Conservation (phyloP, 352 stramenopile genomes). For the Proteromonas lacertae region DNA sequence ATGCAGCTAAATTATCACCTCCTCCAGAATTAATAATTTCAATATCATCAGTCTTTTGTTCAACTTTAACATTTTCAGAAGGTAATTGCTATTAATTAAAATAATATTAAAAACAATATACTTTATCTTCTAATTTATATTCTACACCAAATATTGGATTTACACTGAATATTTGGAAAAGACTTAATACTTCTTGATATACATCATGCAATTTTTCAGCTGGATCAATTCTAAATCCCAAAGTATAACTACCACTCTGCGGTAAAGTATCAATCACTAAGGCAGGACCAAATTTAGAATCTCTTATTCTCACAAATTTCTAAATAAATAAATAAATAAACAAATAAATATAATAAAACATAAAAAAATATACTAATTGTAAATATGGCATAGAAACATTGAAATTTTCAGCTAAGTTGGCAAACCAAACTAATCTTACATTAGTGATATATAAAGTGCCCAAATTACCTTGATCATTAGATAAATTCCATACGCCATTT, state of each 20-base stretch:
- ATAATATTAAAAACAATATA: too few species aligned
- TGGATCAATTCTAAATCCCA: constrained; percentile 49
- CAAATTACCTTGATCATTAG: constrained; percentile 52
- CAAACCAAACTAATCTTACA: constrained; percentile 55
- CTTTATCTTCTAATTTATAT: too few species aligned
- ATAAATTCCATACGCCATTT: constrained; percentile 53
- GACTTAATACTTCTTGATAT: constrained; percentile 18
- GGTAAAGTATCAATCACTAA: constrained; percentile 46
- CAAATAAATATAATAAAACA: neutral
- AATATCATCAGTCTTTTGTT: too few species aligned
- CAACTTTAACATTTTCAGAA: too few species aligned
- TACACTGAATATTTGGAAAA: constrained; percentile 14
- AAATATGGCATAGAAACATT: constrained; percentile 71
- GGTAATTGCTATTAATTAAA: too few species aligned
- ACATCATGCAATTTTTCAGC: constrained; percentile 33
- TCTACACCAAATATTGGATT: too few species aligned
- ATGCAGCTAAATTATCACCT: too few species aligned
- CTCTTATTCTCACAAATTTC: constrained; percentile 25
- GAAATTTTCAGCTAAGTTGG: constrained; percentile 59
- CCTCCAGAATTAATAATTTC: too few species aligned
- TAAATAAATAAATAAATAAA: constrained; percentile 1
- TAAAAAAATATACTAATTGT: constrained; percentile 22
- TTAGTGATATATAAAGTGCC: constrained; percentile 62
- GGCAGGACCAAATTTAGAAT: constrained; percentile 47
- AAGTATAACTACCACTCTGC: constrained; percentile 31